A percentile compares a stretch with the other conserved stretches of the same genome.
phyloP scores from a whole-genome alignment of 306 rosid genomes.

The Vigna unguiculata region DNA sequence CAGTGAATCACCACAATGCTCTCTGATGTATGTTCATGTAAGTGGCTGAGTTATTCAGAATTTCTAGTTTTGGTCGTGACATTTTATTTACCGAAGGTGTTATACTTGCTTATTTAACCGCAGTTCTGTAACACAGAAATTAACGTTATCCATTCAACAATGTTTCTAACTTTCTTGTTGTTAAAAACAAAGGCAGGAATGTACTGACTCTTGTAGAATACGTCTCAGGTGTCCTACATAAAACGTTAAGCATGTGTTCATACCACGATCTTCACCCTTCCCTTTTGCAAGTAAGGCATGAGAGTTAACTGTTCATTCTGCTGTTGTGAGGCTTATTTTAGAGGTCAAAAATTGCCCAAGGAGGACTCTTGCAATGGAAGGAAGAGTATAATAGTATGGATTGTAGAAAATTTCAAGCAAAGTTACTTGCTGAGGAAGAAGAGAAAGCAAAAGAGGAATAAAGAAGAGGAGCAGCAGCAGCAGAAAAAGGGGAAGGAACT shows the following conservation, averaged over 20 bases:
- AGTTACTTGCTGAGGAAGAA: constrained; percentile 40
- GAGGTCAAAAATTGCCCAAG: constrained; percentile 25
- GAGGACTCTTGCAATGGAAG: background rate
- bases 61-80: too few species aligned
- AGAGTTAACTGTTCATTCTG: constrained; percentile 21
- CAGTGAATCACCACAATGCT: background rate
- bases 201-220: constrained; percentile 24
- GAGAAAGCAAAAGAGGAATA: background rate
- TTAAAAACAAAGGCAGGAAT: constrained; percentile 33
- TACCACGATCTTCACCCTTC: constrained; percentile 25
- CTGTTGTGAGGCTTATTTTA: background rate
- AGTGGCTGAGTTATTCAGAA: background rate
- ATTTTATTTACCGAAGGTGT: background rate
- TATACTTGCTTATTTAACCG: background rate
- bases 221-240: constrained; percentile 37
- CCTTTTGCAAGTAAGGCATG: constrained; percentile 21
- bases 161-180: constrained; percentile 18
- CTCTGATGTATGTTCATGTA: background rate
- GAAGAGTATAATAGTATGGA: background rate
- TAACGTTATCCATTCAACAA: background rate
- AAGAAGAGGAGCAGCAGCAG: constrained; percentile 14
- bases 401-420: constrained; percentile 43
- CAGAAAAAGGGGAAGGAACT: constrained; percentile 24
- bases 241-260: background rate
- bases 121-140: constrained; percentile 1